Conservation (phyloP, 352 stramenopile genomes). For the Pythium apleroticum region DNA sequence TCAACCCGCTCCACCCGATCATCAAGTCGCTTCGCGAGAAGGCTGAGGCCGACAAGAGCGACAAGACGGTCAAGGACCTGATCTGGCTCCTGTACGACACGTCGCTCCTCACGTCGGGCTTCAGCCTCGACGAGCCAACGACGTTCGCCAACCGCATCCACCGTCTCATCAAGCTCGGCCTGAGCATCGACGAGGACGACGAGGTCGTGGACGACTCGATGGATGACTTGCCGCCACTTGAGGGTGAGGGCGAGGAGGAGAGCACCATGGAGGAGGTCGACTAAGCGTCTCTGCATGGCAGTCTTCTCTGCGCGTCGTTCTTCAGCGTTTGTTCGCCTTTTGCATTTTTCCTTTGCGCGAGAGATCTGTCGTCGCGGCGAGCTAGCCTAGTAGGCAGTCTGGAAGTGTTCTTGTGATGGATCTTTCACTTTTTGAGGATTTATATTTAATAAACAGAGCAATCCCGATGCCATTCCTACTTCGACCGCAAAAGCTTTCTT, state of each 20-base stretch:
- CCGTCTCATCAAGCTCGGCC: constrained; percentile 98
- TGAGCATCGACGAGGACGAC: constrained; percentile 98
- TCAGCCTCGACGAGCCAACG: constrained; percentile 98
- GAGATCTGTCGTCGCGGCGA: constrained; percentile 13
- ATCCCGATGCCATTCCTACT: constrained; percentile 15
- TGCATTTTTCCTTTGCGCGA: constrained; percentile 12
- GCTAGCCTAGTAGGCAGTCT: constrained; percentile 6
- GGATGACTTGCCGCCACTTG: constrained; percentile 96
- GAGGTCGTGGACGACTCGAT: constrained; percentile 93
- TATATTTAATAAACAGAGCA: constrained; percentile 68
- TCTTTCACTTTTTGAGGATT: constrained; percentile 51
- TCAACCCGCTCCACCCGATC: constrained; percentile 99
- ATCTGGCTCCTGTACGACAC: constrained; percentile 99
- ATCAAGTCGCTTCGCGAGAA: constrained; percentile 98
- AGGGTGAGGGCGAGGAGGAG: constrained; percentile 95
- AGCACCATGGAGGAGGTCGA: constrained; percentile 99
- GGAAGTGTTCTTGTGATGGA: constrained; percentile 30
- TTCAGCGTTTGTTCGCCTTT: constrained; percentile 5
- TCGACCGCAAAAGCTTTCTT: no score
- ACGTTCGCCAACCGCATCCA: constrained; percentile 99
- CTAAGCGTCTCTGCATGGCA: constrained; percentile 61
- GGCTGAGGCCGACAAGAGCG: constrained; percentile 97
- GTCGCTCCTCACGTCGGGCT: constrained; percentile 98
- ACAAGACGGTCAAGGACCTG: constrained; percentile 99
- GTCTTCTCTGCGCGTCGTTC: neutral